These are phyloP conservation scores for Epichloe glyceriae DNA, from an alignment of 2,329 filamentous ascomycete species.

Conservation along the genomic window DNA sequence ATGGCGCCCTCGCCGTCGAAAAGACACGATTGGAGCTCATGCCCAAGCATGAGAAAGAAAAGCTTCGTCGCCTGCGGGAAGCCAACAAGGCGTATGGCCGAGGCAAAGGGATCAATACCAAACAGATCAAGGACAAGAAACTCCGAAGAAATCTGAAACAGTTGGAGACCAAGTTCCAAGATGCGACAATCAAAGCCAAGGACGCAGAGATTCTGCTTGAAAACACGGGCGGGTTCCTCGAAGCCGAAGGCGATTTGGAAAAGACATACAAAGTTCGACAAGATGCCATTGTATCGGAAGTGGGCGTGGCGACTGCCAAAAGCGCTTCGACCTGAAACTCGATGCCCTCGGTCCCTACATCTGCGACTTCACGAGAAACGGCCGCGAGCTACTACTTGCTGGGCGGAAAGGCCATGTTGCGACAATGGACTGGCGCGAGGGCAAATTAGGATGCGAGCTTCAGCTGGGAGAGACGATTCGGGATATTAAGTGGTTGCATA, in stretches of 20 bases:
- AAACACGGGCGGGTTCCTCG: constrained; percentile 72
- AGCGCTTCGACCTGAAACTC: constrained; percentile 80
- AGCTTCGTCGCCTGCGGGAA: constrained; percentile 39
- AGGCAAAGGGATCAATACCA: constrained; percentile 60
- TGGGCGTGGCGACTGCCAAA: constrained; percentile 79
- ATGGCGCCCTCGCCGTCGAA: constrained; percentile 39
- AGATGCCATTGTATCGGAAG: constrained; percentile 62
- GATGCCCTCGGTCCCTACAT: constrained; percentile 75
- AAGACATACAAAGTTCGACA: constrained; percentile 87
- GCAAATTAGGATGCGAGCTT: constrained; percentile 81
- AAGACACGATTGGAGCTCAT: constrained; percentile 38
- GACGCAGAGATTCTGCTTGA: constrained; percentile 92
- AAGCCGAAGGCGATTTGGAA: constrained; percentile 80
- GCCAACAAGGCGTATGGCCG: constrained; percentile 74
- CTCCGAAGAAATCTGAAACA: constrained; percentile 65
- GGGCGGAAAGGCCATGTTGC: constrained; percentile 91
- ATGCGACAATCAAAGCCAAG: constrained; percentile 72
- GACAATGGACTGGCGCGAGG: constrained; percentile 90
- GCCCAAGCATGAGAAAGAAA: constrained; percentile 37
- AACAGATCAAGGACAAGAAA: constrained; percentile 77
- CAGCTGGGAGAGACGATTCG: constrained; percentile 84
- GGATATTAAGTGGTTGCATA: constrained; percentile 85
- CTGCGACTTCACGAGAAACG: constrained; percentile 82
- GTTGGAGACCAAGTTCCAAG: constrained; percentile 71
- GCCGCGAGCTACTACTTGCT: constrained; percentile 70